A percentile compares a stretch with the other conserved stretches of the same genome.
Conservation (phyloP, 352 stramenopile genomes). For the Phytopythium mirpurense region DNA sequence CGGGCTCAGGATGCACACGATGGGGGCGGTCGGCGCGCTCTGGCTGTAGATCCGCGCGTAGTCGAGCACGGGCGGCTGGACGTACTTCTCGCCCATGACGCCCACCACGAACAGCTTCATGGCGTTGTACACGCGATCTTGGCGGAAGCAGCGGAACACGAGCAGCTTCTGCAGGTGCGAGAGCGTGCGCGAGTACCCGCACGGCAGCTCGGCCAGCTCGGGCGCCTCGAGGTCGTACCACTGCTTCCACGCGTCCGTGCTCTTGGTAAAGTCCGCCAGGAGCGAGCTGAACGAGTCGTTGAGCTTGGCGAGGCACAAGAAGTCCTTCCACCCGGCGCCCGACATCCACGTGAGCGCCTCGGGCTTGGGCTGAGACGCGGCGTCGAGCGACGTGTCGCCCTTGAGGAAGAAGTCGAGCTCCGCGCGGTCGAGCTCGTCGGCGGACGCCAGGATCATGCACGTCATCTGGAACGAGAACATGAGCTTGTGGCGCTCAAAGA, state of each 20-base stretch:
- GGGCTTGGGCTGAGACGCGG: constrained; percentile 58
- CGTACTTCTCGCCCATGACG: constrained; percentile 91
- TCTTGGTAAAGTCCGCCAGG: constrained; percentile 41
- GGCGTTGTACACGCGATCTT: constrained; percentile 94
- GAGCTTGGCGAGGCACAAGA: constrained; percentile 78
- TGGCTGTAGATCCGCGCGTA: constrained; percentile 92
- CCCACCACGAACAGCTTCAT: constrained; percentile 94
- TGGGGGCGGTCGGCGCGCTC: constrained; percentile 78
- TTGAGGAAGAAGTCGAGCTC: constrained; percentile 97
- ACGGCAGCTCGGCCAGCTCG: constrained; percentile 80
- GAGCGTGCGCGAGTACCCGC: constrained; percentile 69
- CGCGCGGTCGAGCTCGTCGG: constrained; percentile 71
- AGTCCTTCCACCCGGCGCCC: constrained; percentile 89
- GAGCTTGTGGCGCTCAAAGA: constrained; percentile 97
- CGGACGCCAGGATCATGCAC: constrained; percentile 92
- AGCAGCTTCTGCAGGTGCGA: constrained; percentile 89
- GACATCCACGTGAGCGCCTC: constrained; percentile 84
- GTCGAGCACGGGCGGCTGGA: constrained; percentile 93
- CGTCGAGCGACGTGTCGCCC: constrained; percentile 91
- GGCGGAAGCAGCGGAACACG: constrained; percentile 92
- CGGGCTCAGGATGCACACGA: constrained; percentile 94
- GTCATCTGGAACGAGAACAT: constrained; percentile 97
- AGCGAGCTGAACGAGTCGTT: constrained; percentile 59
- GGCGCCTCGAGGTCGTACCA: constrained; percentile 94
- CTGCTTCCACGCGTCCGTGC: constrained; percentile 76